Conservation (phyloP, 2,329 filamentous ascomycete species). For the Calonectria pseudoreteaudii region DNA sequence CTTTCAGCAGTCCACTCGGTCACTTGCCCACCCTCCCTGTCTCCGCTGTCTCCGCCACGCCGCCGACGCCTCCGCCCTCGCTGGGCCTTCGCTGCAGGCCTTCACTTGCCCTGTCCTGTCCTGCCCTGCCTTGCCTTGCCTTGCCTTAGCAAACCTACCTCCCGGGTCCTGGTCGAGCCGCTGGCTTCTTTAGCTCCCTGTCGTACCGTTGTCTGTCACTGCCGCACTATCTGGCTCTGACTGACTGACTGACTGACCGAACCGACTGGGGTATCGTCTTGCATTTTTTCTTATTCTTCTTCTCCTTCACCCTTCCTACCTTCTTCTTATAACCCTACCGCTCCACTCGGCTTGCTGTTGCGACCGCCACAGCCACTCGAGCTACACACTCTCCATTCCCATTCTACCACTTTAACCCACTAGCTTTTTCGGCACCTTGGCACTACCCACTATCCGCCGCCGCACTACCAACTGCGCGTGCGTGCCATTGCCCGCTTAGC, state of each 20-base stretch:
- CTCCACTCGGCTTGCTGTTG: background rate
- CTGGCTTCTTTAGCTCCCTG: slow-evolving; percentile 10
- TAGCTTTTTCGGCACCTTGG: slow-evolving; percentile 19
- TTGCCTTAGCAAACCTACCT: slow-evolving; percentile 23
- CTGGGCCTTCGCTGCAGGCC: slow-evolving; percentile 10
- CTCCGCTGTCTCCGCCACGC: slow-evolving; percentile 35
- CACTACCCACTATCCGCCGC: slow-evolving; percentile 15
- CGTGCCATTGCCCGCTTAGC: slow-evolving; percentile 24
- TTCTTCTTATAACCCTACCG: background rate
- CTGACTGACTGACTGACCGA: slow-evolving; percentile 5
- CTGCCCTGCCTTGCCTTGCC: slow-evolving; percentile 26
- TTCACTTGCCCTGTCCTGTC: slow-evolving; percentile 19
- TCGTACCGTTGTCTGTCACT: slow-evolving; percentile 25
- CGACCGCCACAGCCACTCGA: slow-evolving; percentile 16
- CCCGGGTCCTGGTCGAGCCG: slow-evolving; percentile 5
- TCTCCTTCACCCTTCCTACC: background rate
- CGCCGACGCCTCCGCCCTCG: slow-evolving; percentile 34
- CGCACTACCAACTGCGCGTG: slow-evolving; percentile 20
- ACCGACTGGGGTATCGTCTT: slow-evolving; percentile 13
- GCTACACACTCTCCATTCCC: background rate
- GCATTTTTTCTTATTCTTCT: background rate
- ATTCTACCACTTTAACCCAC: background rate
- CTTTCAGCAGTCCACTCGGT: slow-evolving; percentile 19
- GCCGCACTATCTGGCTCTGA: slow-evolving; percentile 8
- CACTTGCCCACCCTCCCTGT: slow-evolving; percentile 16